Base-by-base conservation (phyloP, 768 basidiomycete species). In the Termitomyces sp. region DNA sequence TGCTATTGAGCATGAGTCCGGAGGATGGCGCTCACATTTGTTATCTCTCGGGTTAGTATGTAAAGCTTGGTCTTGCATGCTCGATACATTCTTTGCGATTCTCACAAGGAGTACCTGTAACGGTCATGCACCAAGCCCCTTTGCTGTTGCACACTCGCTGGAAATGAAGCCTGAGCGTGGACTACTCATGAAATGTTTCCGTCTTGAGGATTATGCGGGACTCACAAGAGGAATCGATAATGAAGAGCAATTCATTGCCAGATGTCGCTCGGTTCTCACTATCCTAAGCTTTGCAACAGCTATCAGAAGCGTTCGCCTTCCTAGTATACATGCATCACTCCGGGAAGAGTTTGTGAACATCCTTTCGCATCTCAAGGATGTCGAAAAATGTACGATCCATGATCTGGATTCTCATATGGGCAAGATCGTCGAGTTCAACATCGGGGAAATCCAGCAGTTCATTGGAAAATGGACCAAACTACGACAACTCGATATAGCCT, bases 31-130 rank as follows among this genome's bases (percentile, higher is more conserved):
- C 15, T 41, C 57, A 9, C 6, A 38, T 9, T 10, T 61, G 5
- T 37, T 55, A 30, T 61, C 53, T n/a, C 30, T 58, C 8, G 60
- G 53, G 1, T 17, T 59, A 15, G 57, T 59, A 2, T 57, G 54
- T 43, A 61, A 59, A 35, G 43, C 57, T 33, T 61, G 60, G 57
- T 55, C 57, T 35, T 50, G 54, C 38, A 46, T 59, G 17, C 50
- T 61, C 23, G 60, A 61, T 41, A 38, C 51, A 14, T 61, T 58
- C 51, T 61, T 61, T 35, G 31, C 19, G 2, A 19, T 51, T 19
- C 41, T 59, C 14, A 56, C 55, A 33, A 45, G 49, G 11, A 45
- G 14, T 11, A 51, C 49, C 11, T 46, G 55, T 26, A 33, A 44
- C 11, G 41, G 26, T 12, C 43, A 59, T 47, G 43, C 50, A 12